A percentile compares a stretch with the other conserved stretches of the same genome.
Evolutionary conservation across 2,329 filamentous ascomycete species (phyloP).

Genomic region (Fusarium sp.): DNA sequence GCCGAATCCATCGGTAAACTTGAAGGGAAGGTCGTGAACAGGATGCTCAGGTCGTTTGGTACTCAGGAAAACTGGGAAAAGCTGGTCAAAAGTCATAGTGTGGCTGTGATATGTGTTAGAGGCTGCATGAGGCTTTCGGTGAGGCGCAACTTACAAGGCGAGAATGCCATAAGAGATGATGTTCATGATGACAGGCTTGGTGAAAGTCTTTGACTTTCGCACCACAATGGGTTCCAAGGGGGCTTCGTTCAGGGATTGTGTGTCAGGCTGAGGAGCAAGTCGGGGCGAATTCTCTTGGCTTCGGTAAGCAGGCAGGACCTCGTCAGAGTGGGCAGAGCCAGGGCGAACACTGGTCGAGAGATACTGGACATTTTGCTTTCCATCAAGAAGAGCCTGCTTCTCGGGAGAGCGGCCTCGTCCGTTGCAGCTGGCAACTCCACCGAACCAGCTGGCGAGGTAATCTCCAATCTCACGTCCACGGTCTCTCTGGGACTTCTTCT

Average conservation of each 20-base stretch:
- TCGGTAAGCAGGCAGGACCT: slow-evolving; percentile 75
- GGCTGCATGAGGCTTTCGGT: background rate
- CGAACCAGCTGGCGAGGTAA: slow-evolving; percentile 67
- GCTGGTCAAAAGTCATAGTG: slow-evolving; percentile 95
- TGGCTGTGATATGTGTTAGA: slow-evolving; percentile 68
- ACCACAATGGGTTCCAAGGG: slow-evolving; percentile 29
- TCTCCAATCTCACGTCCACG: slow-evolving; percentile 80
- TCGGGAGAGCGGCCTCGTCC: slow-evolving; percentile 58
- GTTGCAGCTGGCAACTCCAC: slow-evolving; percentile 46
- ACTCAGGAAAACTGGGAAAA: slow-evolving; percentile 92
- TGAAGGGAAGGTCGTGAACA: slow-evolving; percentile 77
- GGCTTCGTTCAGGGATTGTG: slow-evolving; percentile 22
- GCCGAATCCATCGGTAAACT: slow-evolving; percentile 87
- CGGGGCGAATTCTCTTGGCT: slow-evolving; percentile 67
- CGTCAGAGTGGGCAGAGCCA: slow-evolving; percentile 45
- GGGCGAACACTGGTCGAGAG: slow-evolving; percentile 24
- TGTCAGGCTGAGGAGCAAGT: slow-evolving; percentile 49
- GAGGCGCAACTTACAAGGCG: slow-evolving; percentile 80
- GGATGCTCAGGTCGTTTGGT: slow-evolving; percentile 64
- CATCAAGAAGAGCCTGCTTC: slow-evolving; percentile 71
- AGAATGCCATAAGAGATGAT: slow-evolving; percentile 92
- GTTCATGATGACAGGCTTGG: slow-evolving; percentile 83
- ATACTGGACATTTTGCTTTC: slow-evolving; percentile 73
- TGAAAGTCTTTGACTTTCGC: slow-evolving; percentile 71
- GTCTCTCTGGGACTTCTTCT: slow-evolving; percentile 81